Evolutionary conservation across 345 rosid genomes (phyloP).

Genomic region (Brassica cretica): DNA sequence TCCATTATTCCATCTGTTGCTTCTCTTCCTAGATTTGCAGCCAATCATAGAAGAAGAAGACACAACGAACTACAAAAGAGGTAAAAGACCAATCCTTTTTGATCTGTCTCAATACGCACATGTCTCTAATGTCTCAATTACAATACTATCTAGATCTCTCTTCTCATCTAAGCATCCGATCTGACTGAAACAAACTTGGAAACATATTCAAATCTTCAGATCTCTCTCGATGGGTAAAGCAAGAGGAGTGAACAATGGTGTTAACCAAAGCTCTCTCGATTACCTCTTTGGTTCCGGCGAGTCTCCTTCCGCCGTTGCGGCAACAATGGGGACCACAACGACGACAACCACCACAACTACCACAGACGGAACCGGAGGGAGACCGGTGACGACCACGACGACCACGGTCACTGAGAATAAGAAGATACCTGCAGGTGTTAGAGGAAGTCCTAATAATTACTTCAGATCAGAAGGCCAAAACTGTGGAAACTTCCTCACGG

Average conservation of each 20-base stretch:
- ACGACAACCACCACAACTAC: slow-evolving; percentile 42
- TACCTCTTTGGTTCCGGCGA: slow-evolving; percentile 82
- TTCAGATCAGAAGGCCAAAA: slow-evolving; percentile 83
- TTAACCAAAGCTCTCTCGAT: slow-evolving; percentile 89
- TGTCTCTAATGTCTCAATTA: slow-evolving; percentile 5
- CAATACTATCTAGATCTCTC: neutral
- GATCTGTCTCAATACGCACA: slow-evolving; percentile 24
- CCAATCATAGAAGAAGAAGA: slow-evolving; percentile 24
- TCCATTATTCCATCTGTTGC: slow-evolving; percentile 23
- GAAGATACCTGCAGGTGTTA: slow-evolving; percentile 73
- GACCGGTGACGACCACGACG: slow-evolving; percentile 42
- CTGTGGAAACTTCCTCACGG: slow-evolving; percentile 81
- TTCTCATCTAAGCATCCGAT: slow-evolving; percentile 16
- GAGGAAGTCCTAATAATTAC: slow-evolving; percentile 67
- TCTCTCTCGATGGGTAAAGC: slow-evolving; percentile 41
- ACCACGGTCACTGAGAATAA: slow-evolving; percentile 47
- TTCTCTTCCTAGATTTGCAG: slow-evolving; percentile 26
- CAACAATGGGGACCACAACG: slow-evolving; percentile 38
- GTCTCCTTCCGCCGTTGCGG: slow-evolving; percentile 40
- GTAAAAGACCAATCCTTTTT: slow-evolving; percentile 28
- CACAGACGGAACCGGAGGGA: slow-evolving; percentile 39
- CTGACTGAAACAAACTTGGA: slow-evolving; percentile 8
- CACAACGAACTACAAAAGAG: slow-evolving; percentile 18
- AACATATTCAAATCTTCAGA: slow-evolving; percentile 21
- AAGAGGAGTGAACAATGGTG: slow-evolving; percentile 80